Percentiles rank a stretch among this genome's conserved stretches.
Evolutionary conservation across 306 rosid genomes (phyloP).

Genomic region (Vachellia pachyceras): DNA sequence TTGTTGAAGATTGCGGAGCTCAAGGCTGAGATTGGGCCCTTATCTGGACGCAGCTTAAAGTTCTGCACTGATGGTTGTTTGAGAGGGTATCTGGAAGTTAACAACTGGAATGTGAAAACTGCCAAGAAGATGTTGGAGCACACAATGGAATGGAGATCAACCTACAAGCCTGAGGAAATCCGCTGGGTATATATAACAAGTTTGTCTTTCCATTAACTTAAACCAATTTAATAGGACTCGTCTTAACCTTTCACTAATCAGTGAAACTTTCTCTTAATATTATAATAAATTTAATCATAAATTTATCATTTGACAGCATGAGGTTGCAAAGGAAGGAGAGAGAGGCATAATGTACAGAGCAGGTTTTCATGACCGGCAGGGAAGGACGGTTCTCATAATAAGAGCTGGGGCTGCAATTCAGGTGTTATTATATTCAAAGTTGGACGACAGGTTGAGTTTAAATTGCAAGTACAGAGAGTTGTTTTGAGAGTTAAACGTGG

Average conservation of each 20-base stretch:
- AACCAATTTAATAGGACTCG: too few species aligned
- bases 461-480: not conserved
- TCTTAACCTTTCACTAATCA: too few species aligned
- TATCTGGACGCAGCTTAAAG: conserved; percentile 36
- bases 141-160: conserved; percentile 77
- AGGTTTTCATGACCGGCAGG: conserved; percentile 71
- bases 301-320: conserved; percentile 39
- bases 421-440: conserved; percentile 35
- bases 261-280: too few species aligned
- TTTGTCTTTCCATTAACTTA: too few species aligned
- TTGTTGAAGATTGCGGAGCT: conserved; percentile 35
- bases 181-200: conserved; percentile 65
- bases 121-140: conserved; percentile 74
- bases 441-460: not conserved
- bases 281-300: conserved; percentile 11
- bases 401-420: conserved; percentile 47
- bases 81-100: conserved; percentile 70
- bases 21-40: conserved; percentile 48
- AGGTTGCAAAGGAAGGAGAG: conserved; percentile 54
- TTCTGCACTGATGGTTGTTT: conserved; percentile 70
- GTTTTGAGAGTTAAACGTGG: conserved; percentile 32
- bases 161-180: conserved; percentile 79
- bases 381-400: conserved; percentile 52
- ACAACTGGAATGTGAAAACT: conserved; percentile 76
- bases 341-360: conserved; percentile 80